Evolutionary conservation across 1,284 basidiomycete species (phyloP).

Genomic region (Volvariella surrecta): DNA sequence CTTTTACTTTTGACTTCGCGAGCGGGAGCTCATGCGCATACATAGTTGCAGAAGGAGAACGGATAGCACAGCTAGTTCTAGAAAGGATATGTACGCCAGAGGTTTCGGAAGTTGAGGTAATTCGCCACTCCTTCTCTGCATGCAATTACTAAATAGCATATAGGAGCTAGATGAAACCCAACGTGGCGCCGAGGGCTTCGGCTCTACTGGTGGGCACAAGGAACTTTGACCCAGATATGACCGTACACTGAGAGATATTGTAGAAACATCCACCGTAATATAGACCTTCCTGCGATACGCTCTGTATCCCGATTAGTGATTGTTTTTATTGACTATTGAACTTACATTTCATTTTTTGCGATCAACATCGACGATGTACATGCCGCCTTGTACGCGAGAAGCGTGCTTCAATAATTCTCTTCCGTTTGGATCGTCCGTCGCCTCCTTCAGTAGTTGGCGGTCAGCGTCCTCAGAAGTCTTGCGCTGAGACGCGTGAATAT

Average conservation of each 20-base stretch:
- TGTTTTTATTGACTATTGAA: background rate
- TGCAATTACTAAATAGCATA: background rate
- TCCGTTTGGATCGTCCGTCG: background rate
- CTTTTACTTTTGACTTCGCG: background rate
- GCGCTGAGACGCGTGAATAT: conserved; percentile 18
- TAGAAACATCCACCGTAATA: no score
- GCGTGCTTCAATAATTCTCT: conserved; percentile 39
- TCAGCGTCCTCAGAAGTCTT: conserved; percentile 21
- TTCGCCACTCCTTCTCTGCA: conserved; percentile 17
- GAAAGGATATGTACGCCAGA: conserved; percentile 87
- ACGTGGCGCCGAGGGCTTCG: conserved; percentile 87
- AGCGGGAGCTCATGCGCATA: conserved; percentile 1
- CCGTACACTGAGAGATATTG: background rate
- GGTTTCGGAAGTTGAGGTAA: conserved; percentile 77
- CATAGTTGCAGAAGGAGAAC: conserved; percentile 83
- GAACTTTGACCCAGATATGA: conserved; percentile 20
- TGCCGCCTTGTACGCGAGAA: conserved; percentile 29
- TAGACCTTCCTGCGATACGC: no score
- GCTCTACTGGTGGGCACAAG: conserved; percentile 84
- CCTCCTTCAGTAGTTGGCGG: conserved; percentile 4
- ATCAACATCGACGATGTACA: conserved; percentile 31
- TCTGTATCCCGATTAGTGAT: background rate
- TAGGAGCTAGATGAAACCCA: conserved; percentile 79
- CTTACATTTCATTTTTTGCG: conserved; percentile 3
- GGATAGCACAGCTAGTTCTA: conserved; percentile 91